These are phyloP conservation scores for Tricholoma matsutake DNA, from an alignment of 768 basidiomycete genomes.

Conservation along the genomic window DNA sequence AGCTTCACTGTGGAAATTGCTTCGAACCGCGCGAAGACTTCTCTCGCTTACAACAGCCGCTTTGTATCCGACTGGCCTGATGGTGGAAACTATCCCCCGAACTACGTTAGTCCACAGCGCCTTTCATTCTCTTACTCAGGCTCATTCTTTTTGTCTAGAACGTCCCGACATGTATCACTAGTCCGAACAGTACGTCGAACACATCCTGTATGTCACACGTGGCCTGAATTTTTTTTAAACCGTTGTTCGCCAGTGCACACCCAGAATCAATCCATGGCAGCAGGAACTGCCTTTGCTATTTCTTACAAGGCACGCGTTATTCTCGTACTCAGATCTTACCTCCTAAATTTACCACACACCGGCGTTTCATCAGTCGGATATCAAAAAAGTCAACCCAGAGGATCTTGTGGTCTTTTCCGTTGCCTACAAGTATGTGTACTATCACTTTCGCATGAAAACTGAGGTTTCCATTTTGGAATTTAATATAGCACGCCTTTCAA, in stretches of 20 bases:
- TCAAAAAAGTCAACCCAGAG: constrained; percentile 42
- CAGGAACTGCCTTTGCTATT: constrained; percentile 56
- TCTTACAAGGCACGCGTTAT: constrained; percentile 38
- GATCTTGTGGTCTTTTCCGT: constrained; percentile 54
- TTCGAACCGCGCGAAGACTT: constrained; percentile 46
- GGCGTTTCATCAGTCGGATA: constrained; percentile 38
- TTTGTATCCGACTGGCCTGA: constrained; percentile 44
- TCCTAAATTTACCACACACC: background rate
- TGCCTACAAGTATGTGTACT: constrained; percentile 38
- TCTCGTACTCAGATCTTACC: background rate
- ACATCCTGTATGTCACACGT: background rate
- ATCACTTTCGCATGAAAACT: background rate
- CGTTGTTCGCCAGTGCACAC: constrained; percentile 40
- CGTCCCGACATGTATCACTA: constrained; percentile 39
- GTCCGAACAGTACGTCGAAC: constrained; percentile 43
- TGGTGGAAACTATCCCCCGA: constrained; percentile 40
- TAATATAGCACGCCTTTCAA: too few relatives aligned
- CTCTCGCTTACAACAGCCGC: constrained; percentile 39
- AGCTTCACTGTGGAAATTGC: constrained; percentile 48
- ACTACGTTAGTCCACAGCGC: constrained; percentile 35
- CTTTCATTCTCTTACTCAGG: background rate
- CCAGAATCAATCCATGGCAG: constrained; percentile 47
- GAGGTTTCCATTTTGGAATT: background rate
- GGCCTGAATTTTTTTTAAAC: constrained; percentile 1
- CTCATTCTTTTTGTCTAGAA: constrained; percentile 23